Percentiles rank a stretch among this genome's conserved stretches.
These are phyloP conservation scores for Colletotrichum incanum DNA, from an alignment of 2,329 filamentous ascomycete genomes.

Conservation along the genomic window DNA sequence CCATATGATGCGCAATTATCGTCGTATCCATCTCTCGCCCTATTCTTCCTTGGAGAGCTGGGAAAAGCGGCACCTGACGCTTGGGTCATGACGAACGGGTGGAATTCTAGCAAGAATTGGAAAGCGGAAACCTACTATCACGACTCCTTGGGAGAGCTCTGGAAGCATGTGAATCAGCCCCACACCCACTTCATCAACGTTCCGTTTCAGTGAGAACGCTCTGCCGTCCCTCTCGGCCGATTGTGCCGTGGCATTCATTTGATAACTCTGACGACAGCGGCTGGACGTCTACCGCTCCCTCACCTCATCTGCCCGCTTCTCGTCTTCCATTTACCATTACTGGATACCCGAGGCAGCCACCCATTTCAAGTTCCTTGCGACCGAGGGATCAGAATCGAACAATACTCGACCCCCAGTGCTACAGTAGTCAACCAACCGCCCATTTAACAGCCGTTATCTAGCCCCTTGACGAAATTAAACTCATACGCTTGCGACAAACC, in stretches of 20 bases:
- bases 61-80: slow-evolving; percentile 27
- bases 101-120: neutral
- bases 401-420: neutral
- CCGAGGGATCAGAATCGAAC: slow-evolving; percentile 29
- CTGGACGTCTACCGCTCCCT: neutral
- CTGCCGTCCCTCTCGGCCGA: slow-evolving; percentile 35
- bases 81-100: slow-evolving; percentile 17
- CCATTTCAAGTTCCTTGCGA: slow-evolving; percentile 12
- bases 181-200: slow-evolving; percentile 7
- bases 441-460: neutral
- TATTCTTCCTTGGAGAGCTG: neutral
- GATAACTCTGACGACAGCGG: slow-evolving; percentile 24
- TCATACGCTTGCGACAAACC: neutral
- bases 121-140: neutral
- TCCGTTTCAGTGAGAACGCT: slow-evolving; percentile 29
- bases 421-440: neutral
- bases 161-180: slow-evolving; percentile 32
- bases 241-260: slow-evolving; percentile 31
- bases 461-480: slow-evolving; percentile 6
- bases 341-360: neutral
- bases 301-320: slow-evolving; percentile 8
- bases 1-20: slow-evolving; percentile 39
- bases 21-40: slow-evolving; percentile 20
- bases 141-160: neutral
- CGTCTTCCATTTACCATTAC: slow-evolving; percentile 15